Conservation (phyloP, 495 filamentous ascomycete genomes). For the Aspergillus campestris region DNA sequence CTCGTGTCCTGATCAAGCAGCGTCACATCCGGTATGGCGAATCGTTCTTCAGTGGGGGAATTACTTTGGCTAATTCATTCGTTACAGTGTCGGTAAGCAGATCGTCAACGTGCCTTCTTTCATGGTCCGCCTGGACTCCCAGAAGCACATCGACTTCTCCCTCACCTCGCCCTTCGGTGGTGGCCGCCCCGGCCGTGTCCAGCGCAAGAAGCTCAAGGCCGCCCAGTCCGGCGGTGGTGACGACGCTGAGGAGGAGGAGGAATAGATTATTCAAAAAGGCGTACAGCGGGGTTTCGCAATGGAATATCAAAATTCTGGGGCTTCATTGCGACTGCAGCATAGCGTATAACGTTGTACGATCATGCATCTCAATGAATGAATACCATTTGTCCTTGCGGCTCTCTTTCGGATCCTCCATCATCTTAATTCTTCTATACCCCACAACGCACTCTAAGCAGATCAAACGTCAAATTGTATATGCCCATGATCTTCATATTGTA, state of each 20-base stretch:
- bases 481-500: no score
- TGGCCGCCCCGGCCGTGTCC: slow-evolving; percentile 89
- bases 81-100: slow-evolving; percentile 84
- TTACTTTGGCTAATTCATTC: slow-evolving; percentile 5
- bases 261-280: slow-evolving; percentile 39
- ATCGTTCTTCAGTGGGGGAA: not conserved
- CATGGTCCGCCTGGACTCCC: slow-evolving; percentile 97
- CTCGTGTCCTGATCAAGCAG: slow-evolving; percentile 97
- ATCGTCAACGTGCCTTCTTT: slow-evolving; percentile 99
- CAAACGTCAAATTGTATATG: not conserved
- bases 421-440: slow-evolving; percentile 1
- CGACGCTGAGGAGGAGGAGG: slow-evolving; percentile 87
- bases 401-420: slow-evolving; percentile 26
- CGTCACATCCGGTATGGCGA: slow-evolving; percentile 77
- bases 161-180: slow-evolving; percentile 96
- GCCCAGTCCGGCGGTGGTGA: slow-evolving; percentile 83
- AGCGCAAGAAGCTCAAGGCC: slow-evolving; percentile 98
- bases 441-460: not conserved
- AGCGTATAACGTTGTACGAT: slow-evolving; percentile 40
- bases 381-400: slow-evolving; percentile 26
- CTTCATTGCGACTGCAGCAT: slow-evolving; percentile 38
- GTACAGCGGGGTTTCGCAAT: slow-evolving; percentile 39
- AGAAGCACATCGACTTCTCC: slow-evolving; percentile 99
- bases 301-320: slow-evolving; percentile 27
- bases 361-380: slow-evolving; percentile 38